Conservation (phyloP, 305 asterid species). For the Plantago coronopus region DNA sequence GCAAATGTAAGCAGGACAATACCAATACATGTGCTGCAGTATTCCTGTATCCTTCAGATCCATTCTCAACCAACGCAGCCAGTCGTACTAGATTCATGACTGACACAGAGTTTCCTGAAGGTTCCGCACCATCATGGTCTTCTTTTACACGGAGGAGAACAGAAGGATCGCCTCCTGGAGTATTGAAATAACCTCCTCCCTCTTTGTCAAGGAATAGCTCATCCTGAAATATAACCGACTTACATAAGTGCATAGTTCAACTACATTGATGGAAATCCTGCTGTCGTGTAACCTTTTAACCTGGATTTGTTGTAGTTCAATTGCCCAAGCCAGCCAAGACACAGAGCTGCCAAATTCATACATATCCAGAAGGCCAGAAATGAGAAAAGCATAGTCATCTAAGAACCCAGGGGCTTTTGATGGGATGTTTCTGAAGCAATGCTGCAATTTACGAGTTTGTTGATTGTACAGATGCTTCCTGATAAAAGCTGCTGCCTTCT, state of each 20-base stretch:
- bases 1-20: slow-evolving; percentile 11
- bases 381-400: slow-evolving; percentile 83
- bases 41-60: slow-evolving; percentile 46
- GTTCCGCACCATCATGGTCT: slow-evolving; percentile 97
- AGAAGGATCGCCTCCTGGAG: slow-evolving; percentile 86
- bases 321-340: slow-evolving; percentile 78
- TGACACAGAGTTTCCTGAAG: slow-evolving; percentile 86
- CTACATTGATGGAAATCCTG: neutral
- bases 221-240: slow-evolving; percentile 38
- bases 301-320: slow-evolving; percentile 73
- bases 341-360: slow-evolving; percentile 74
- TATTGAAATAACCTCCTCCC: slow-evolving; percentile 89
- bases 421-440: slow-evolving; percentile 85
- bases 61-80: slow-evolving; percentile 54
- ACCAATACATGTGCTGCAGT: slow-evolving; percentile 77
- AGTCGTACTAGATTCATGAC: slow-evolving; percentile 69
- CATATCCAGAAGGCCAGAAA: slow-evolving; percentile 71
- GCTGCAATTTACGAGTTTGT: slow-evolving; percentile 58
- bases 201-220: slow-evolving; percentile 75
- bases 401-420: slow-evolving; percentile 89
- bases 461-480: slow-evolving; percentile 60
- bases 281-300: slow-evolving; percentile 24
- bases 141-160: slow-evolving; percentile 90
- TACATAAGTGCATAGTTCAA: neutral
- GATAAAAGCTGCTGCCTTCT: slow-evolving; percentile 76